Conservation (phyloP, 2,329 filamentous ascomycete genomes). For the Aspergillus fijiensis region DNA sequence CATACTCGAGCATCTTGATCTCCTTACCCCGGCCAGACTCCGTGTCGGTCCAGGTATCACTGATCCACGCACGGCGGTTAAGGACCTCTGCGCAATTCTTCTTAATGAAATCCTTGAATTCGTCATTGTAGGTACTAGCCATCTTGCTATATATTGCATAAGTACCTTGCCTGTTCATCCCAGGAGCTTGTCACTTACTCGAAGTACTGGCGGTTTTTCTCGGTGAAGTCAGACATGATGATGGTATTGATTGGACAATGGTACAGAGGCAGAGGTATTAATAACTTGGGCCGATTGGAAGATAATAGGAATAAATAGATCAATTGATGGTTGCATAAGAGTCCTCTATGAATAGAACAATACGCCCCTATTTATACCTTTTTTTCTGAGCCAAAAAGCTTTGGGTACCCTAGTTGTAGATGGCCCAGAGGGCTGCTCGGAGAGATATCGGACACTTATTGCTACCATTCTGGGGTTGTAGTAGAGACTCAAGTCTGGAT, state of each 20-base stretch:
- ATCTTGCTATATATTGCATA: slow-evolving; percentile 44
- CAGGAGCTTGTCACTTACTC: slow-evolving; percentile 33
- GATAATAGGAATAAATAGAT: not conserved
- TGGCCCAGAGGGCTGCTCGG: slow-evolving; percentile 19
- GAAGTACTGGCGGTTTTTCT: slow-evolving; percentile 42
- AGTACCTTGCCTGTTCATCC: not conserved
- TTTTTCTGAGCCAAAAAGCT: not conserved
- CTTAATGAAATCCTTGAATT: slow-evolving; percentile 54
- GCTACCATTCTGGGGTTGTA: not conserved
- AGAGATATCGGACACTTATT: slow-evolving; percentile 36
- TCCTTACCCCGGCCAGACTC: slow-evolving; percentile 28
- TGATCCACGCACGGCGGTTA: slow-evolving; percentile 60
- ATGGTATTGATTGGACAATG: not conserved
- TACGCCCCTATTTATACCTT: slow-evolving; percentile 11
- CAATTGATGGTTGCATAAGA: not conserved
- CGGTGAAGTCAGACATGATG: slow-evolving; percentile 36
- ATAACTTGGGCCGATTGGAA: not conserved
- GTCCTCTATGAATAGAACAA: not conserved
- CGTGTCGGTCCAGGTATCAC: slow-evolving; percentile 53
- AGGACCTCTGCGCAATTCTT: slow-evolving; percentile 58
- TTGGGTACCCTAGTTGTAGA: not conserved
- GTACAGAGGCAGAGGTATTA: not conserved
- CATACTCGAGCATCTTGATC: slow-evolving; percentile 68
- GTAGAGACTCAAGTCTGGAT: not conserved
- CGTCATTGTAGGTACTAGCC: slow-evolving; percentile 57